Conservation (phyloP, 2,329 filamentous ascomycete species). For the Hymenoscyphus albidus region DNA sequence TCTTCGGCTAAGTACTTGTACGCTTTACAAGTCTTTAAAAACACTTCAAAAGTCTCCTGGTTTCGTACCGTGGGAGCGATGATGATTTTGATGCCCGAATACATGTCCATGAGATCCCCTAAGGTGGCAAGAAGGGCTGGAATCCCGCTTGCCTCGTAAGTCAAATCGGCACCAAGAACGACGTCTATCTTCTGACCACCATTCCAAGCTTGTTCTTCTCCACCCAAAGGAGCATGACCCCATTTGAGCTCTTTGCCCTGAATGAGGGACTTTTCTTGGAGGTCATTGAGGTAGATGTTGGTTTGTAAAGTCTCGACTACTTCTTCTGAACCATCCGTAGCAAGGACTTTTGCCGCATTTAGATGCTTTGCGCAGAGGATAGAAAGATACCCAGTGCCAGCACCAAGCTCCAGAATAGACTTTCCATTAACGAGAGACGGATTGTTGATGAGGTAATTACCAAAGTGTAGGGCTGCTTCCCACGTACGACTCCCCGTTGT, state of each 20-base stretch:
- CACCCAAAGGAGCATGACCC: slow-evolving; percentile 34
- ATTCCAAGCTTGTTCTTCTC: slow-evolving; percentile 42
- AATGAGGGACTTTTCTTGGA: slow-evolving; percentile 51
- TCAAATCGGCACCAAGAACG: slow-evolving; percentile 73
- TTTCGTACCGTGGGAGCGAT: slow-evolving; percentile 72
- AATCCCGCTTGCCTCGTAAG: slow-evolving; percentile 65
- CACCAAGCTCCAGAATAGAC: slow-evolving; percentile 67
- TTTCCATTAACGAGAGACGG: slow-evolving; percentile 44
- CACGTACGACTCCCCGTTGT: slow-evolving; percentile 77
- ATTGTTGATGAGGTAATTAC: slow-evolving; percentile 56
- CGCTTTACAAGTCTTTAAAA: slow-evolving; percentile 51
- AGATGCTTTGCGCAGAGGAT: slow-evolving; percentile 70
- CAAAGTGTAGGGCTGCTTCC: slow-evolving; percentile 74
- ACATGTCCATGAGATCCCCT: slow-evolving; percentile 55
- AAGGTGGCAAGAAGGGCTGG: slow-evolving; percentile 63
- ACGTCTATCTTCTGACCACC: slow-evolving; percentile 49
- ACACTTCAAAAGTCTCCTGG: slow-evolving; percentile 61
- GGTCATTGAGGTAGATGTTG: slow-evolving; percentile 64
- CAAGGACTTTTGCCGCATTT: slow-evolving; percentile 54
- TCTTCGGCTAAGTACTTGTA: slow-evolving; percentile 41
- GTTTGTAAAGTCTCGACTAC: slow-evolving; percentile 65
- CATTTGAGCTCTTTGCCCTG: slow-evolving; percentile 54
- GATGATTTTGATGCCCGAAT: slow-evolving; percentile 54
- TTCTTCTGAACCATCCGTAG: slow-evolving; percentile 71
- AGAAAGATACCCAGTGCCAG: slow-evolving; percentile 72